Base-by-base conservation (phyloP, 1,284 basidiomycete genomes). In the Earliella scabrosa region DNA sequence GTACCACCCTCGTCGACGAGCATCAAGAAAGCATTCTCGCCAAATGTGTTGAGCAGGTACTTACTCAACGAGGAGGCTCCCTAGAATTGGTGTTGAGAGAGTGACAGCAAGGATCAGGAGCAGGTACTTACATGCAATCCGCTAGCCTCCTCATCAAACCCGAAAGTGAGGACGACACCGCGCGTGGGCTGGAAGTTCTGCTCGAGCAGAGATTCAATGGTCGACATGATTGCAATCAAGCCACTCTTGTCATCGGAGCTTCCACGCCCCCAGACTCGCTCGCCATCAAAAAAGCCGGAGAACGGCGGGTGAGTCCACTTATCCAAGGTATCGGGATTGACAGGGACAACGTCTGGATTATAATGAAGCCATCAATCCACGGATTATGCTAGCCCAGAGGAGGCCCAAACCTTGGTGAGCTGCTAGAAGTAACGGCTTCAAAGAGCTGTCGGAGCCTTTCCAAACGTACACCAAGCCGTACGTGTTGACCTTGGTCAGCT, bases 141-240 rank as follows among this genome's bases (percentile, higher is more conserved):
- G 24, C 78, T 76, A 2, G 75, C 68, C 71, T 92, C 89, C 64
- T 91, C 90, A 64, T 92, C 88, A 54, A 83, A 85, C n/a, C 90
- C 90, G 48, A 83, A 85, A 1, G 83, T 80, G 23, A 89, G 73
- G 21, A 90, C 75, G 38, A 91, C 72, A 0, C 77, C 76, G 4
- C 85, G 78, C 14, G 74, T 71, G 0, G 84, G 86, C 34, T 74
- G 61, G 63, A 84, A 87, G 32, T 75, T 80, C 24, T 68, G 70
- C 50, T 79, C 74, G n/a, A 88, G 67, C 3, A 88, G 70, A 0
- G 77, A 74, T 65, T 87, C 84, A 16, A 88, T 62, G 0, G 81
- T 75, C 3, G 75, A 77, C 83, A 88, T 63, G 38, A 78, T 77
- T 27, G 80, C 82, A 58, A 88, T 82, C 43, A 85, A 66, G 2